phyloP scores from a whole-genome alignment of 805 yeast species.

The Starmerella vaccinii region DNA sequence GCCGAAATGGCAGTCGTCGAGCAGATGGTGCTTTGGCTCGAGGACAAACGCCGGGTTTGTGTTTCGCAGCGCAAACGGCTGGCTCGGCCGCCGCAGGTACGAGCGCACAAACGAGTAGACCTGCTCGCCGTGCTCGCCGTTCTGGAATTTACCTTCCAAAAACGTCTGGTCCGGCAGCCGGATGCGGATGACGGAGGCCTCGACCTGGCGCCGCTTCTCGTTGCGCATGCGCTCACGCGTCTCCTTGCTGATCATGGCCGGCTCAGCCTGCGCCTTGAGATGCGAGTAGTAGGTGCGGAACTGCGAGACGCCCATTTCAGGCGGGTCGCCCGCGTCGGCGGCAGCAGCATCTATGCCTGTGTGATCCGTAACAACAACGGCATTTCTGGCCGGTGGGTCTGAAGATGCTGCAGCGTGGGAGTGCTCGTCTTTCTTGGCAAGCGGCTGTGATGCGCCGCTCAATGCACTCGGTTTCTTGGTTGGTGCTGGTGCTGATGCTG shows the following conservation, averaged over 20 bases:
- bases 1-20: constrained; percentile 34
- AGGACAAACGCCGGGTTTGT: constrained; percentile 41
- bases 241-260: constrained; percentile 38
- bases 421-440: background rate
- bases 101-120: constrained; percentile 30
- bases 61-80: constrained; percentile 35
- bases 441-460: background rate
- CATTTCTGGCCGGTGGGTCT: too few species aligned
- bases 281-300: constrained; percentile 46
- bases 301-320: constrained; percentile 43
- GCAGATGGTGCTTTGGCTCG: constrained; percentile 29
- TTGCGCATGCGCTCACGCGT: constrained; percentile 32
- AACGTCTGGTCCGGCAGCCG: constrained; percentile 49
- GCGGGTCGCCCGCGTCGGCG: constrained; percentile 27
- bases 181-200: constrained; percentile 39
- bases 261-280: constrained; percentile 33
- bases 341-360: background rate
- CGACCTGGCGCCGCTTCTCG: constrained; percentile 25
- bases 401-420: background rate
- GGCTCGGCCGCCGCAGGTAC: constrained; percentile 27
- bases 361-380: background rate
- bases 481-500: background rate
- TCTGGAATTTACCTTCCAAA: constrained; percentile 42
- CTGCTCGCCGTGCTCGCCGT: constrained; percentile 36
- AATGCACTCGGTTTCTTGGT: background rate